Evolutionary conservation across 83 land plant species (phyloP).

Genomic region (Thuja plicata): DNA sequence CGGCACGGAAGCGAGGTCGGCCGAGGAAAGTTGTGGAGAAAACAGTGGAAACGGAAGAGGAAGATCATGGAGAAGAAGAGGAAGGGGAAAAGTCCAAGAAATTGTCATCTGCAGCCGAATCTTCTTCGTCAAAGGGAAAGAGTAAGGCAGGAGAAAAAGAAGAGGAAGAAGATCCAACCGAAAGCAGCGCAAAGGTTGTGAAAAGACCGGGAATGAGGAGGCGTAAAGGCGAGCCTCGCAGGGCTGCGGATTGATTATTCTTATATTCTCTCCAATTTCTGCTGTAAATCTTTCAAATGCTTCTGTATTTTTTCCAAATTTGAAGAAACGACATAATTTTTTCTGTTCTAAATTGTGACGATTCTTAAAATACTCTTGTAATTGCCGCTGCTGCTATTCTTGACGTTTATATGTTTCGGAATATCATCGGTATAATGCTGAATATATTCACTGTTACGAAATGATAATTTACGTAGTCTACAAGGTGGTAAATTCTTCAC

Average conservation of each 20-base stretch:
- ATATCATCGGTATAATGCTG: no score
- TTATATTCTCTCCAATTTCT: not conserved
- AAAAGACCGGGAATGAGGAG: not conserved
- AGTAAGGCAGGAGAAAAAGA: not conserved
- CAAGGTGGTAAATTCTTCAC: no score
- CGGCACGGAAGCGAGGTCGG: not conserved
- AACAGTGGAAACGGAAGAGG: not conserved
- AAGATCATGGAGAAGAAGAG: not conserved
- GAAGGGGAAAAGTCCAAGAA: not conserved
- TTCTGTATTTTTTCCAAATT: not conserved
- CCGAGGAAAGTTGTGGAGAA: not conserved
- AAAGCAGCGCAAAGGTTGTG: not conserved
- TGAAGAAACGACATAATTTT: no score
- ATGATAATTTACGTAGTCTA: no score
- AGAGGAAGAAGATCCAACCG: not conserved
- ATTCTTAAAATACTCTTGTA: no score
- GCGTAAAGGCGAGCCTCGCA: constrained; percentile 15
- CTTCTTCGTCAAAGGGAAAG: not conserved
- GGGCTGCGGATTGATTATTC: constrained; percentile 7
- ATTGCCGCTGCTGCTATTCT: no score
- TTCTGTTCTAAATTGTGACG: no score
- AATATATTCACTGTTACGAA: no score
- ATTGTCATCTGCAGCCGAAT: not conserved
- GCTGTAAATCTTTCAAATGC: not conserved
- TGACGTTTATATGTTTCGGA: no score